phyloP scores from a whole-genome alignment of 2,329 filamentous ascomycete genomes.

The Harringtonia lauricola region DNA sequence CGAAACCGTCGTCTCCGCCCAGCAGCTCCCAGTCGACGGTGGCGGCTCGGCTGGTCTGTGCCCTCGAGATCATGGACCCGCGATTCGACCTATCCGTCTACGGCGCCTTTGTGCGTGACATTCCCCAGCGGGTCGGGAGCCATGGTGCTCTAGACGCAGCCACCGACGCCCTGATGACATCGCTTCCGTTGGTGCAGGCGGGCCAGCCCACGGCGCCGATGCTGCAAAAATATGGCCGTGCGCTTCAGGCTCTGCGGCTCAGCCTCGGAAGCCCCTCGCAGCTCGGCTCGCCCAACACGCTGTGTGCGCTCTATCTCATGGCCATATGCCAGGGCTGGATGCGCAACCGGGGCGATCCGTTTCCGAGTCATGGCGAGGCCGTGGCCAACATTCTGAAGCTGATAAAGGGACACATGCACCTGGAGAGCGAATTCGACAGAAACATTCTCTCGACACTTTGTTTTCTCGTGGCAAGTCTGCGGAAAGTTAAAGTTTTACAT shows the following conservation, averaged over 20 bases:
- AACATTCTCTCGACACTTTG: constrained; percentile 4
- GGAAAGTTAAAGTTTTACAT: background rate
- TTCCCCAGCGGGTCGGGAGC: constrained; percentile 8
- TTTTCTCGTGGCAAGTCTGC: constrained; percentile 5
- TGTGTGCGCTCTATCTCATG: constrained; percentile 8
- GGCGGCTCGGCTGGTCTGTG: constrained; percentile 3
- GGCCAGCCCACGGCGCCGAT: constrained; percentile 5
- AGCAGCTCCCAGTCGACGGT: background rate
- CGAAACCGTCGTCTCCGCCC: background rate
- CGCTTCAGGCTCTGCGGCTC: constrained; percentile 3
- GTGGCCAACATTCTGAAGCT: constrained; percentile 4
- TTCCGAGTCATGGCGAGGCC: constrained; percentile 8
- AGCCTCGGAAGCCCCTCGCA: background rate
- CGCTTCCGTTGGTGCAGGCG: background rate
- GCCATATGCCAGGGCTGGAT: constrained; percentile 10
- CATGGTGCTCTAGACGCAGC: constrained; percentile 8
- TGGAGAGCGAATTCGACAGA: constrained; percentile 2
- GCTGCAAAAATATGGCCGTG: constrained; percentile 6
- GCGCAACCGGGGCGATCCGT: background rate
- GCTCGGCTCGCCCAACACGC: constrained; percentile 1
- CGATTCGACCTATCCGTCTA: constrained; percentile 10
- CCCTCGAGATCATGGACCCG: constrained; percentile 6
- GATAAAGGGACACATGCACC: background rate
- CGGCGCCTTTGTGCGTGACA: constrained; percentile 6
- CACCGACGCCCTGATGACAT: background rate